Evolutionary conservation across 371 early-diverging fungal species (phyloP), one percentile per base, ranked within the genome.

Genomic region (Lichtheimia hyalospora): DNA sequence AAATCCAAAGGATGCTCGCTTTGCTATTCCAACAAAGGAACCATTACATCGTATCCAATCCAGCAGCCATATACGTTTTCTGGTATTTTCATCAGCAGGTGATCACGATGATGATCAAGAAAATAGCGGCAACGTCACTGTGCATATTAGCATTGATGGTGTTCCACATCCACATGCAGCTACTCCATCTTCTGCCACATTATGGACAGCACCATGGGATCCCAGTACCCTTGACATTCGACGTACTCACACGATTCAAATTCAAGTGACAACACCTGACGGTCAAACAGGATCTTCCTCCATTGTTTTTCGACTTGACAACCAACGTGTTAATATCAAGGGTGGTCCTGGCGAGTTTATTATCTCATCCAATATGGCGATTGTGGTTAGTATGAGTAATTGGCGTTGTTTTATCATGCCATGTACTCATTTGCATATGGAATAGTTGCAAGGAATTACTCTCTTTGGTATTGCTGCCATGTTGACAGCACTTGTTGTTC

Each of bases 1-100:
- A 0, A 93, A 94, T 62, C 96, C 96, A 15, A 92, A 95, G 63
- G 94, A 96, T 63, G 85, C 89, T 0, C 78, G 90, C 21, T 95
- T 81, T 63, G 63, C 87, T 27, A 71, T 93, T 34, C 87, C 86
- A 5, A 58, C 68, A 16, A 89, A 87, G 51, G 96, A 95, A 66
- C 93, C 94, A 0, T 65, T 86, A 18, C 54, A 75, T 48, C 69
- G 83, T 25, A 89, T 92, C 43, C 70, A 61, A 3, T 43, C 63
- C 4, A 89, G 91, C 60, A 82, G 74, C 16, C 86, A 89, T 57
- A 91, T 96, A 52, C 89, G 96, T 16, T 79, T 87, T 43, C 74
- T 96, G 20, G 81, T 89, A 0, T 91, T 87, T 75, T 68, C 85
- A 2, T 72, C 77, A 28, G 5, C 46, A 18, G 34, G 34, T 34